Evolutionary conservation across 768 basidiomycete species (phyloP).

Genomic region (Goffeauzyma gilvescens): DNA sequence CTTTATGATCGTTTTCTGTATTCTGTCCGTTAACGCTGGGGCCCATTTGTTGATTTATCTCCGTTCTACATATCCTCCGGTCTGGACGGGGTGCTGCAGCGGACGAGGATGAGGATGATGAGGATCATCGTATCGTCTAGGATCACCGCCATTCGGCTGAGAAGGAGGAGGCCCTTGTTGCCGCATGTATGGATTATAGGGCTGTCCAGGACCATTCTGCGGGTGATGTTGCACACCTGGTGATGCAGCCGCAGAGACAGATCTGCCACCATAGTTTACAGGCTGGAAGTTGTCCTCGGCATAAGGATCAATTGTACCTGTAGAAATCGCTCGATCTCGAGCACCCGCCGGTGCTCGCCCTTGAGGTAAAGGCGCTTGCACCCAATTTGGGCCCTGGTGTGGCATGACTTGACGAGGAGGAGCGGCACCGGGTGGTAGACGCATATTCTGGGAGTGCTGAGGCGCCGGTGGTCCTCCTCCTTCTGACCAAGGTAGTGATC

Average conservation of each 20-base stretch:
- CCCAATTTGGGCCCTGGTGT: not conserved
- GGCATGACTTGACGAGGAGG: constrained; percentile 8
- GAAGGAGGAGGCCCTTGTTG: no score
- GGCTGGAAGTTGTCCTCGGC: not conserved
- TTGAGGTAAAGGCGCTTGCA: no score
- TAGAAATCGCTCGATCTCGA: not conserved
- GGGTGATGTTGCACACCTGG: not conserved
- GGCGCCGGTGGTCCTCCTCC: not conserved
- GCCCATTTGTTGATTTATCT: no score
- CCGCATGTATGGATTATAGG: constrained; percentile 1
- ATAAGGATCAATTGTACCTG: not conserved
- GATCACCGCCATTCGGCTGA: no score
- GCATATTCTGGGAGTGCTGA: no score
- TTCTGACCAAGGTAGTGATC: not conserved
- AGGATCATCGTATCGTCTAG: no score
- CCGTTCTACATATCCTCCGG: no score
- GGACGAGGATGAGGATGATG: no score
- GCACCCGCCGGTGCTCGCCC: not conserved
- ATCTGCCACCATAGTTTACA: not conserved
- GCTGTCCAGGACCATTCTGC: not conserved
- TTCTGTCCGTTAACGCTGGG: no score
- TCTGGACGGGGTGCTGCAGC: no score
- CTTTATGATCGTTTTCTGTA: no score
- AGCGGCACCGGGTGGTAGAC: constrained; percentile 13
- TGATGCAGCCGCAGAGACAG: not conserved